Percentiles rank a stretch among this genome's conserved stretches.
phyloP scores from a whole-genome alignment of 305 asterid species.

The Fraxinus angustifolia region DNA sequence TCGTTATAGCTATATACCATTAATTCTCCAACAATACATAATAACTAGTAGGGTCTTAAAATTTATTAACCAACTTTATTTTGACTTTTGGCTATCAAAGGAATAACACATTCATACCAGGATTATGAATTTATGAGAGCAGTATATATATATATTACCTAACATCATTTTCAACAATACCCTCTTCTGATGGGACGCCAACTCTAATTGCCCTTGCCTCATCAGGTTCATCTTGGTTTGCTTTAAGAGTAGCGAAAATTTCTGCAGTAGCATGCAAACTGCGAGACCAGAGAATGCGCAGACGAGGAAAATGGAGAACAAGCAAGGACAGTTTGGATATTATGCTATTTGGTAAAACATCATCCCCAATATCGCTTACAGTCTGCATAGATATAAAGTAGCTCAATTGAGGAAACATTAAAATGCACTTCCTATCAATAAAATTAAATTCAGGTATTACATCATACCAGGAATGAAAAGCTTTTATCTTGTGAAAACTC shows the following conservation, averaged over 20 bases:
- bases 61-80: not conserved
- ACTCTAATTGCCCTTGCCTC: conserved; percentile 86
- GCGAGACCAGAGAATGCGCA: conserved; percentile 93
- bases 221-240: conserved; percentile 98
- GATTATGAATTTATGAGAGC: not conserved
- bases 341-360: conserved; percentile 78
- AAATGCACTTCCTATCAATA: conserved; percentile 3
- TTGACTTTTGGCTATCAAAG: not conserved
- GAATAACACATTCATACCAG: not conserved
- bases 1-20: not conserved
- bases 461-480: conserved; percentile 85
- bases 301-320: conserved; percentile 95
- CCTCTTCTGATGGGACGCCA: conserved; percentile 98
- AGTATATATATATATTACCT: conserved; percentile 41
- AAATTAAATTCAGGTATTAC: conserved; percentile 2
- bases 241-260: conserved; percentile 74
- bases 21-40: not conserved
- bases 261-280: conserved; percentile 93
- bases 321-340: conserved; percentile 94
- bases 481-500: conserved; percentile 98
- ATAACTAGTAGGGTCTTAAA: not conserved
- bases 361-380: conserved; percentile 82
- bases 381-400: conserved; percentile 54
- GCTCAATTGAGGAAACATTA: conserved; percentile 15
- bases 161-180: conserved; percentile 70